Base-by-base conservation (phyloP, 2,329 filamentous ascomycete species). In the Trichoderma koningii region DNA sequence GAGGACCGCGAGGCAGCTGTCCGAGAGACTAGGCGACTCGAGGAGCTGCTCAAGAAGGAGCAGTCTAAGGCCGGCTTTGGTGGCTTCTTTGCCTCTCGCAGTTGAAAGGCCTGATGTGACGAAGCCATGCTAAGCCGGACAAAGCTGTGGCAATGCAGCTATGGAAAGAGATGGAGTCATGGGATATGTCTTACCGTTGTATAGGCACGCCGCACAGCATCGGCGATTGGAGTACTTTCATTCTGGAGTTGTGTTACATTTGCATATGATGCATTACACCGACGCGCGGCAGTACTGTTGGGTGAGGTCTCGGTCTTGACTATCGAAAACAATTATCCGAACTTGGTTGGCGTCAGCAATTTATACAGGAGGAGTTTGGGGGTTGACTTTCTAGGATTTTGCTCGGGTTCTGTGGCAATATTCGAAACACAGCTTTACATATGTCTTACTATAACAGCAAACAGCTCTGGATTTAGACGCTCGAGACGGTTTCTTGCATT, bases 1-100 rank as follows among this genome's bases (percentile, higher is more conserved):
- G 86, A 87, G 69, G 86, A 90, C 76, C 84, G 87, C 71, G 91
- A 95, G 72, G 87, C 89, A 69, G 90, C 91, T 23, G 85, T 91
- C 71, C 85, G 87, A 57, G 85, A 90, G 75, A 93, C 91, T 65
- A 83, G 86, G 71, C 84, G 81, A 72, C 81, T 95, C 57, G 88
- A 93, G 74, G 83, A 82, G 64, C 81, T 87, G 68, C 85, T 94
- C 66, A 82, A 87, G 66, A 81, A 82, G 65, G 88, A 91, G 77
- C 84, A 85, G 71, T 81, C 87, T 69, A 84, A 84, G 73, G 77
- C 79, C 50, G 38, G 59, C 30, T 55, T 60, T 44, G 61, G 50
- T 9, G 65, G 62, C 34, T 55, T 64, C 47, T 65, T 66, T 65
- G 53, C 52, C 28, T 34, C 53, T 26, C 45, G 45, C 7, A 45